Evolutionary conservation across 257 asterid species (phyloP), one percentile per base, ranked within the genome.

Genomic region (Craterostigma plantagineum): DNA sequence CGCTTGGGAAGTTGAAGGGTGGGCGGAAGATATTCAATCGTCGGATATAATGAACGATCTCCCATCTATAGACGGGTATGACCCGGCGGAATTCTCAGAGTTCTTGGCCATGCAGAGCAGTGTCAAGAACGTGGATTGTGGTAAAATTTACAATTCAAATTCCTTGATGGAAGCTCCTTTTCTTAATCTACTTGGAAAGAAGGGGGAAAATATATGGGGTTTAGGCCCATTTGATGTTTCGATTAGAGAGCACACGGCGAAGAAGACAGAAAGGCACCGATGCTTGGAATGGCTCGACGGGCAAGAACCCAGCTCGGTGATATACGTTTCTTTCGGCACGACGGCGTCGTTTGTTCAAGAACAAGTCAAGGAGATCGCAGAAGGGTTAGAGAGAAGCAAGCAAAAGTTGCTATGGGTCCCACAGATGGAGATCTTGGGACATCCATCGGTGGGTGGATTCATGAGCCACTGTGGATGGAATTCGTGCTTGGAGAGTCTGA

Each of bases 381-480:
- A 44, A 9, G 58, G 63, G 9, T n/a, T 58, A 27, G 58, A 58
- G 16, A 38, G 39, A 27, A 50, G 63, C 42, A 33, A n/a, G 38
- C 1, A 48, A 50, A 11, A n/a, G n/a, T n/a, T n/a, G n/a, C n/a
- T 36, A 50, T 70, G 75, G 78, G 78, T 74, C 9, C 78, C 78
- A 0, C 78, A 70, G n/a, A 13, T 66, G 57, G 78, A 56, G 38
- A 63, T 70, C 4, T 16, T 70, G 23, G 56, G 54, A 4, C 78
- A 70, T 44, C 11, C 16, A 0, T 50, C 78, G 0, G 57, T 37
- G 0, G 71, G 71, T 0, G 78, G 66, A 2, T 70, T 70, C 34
- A 16, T 70, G 52, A 63, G 59, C 9, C 78, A 70, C n/a, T 70
- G 78, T 8, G 75, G 78, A 0, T 70, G 78, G 74, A 70, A 70